Percentiles rank a stretch among this genome's conserved stretches.
Conservation (phyloP, 306 rosid genomes). For the Crataegus laevigata region DNA sequence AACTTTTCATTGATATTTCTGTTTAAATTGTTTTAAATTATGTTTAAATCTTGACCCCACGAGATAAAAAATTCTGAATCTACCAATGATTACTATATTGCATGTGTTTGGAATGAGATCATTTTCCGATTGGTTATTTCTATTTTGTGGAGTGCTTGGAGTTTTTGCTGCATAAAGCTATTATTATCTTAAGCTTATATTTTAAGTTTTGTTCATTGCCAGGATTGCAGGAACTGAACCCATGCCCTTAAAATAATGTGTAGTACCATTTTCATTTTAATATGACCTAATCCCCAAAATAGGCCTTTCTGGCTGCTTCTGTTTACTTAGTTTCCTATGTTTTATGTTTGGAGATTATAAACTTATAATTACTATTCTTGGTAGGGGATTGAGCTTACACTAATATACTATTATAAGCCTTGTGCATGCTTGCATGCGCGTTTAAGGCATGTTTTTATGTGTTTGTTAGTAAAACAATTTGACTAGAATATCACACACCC, state of each 20-base stretch:
- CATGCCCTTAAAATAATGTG: conserved; percentile 36
- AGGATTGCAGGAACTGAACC: conserved; percentile 64
- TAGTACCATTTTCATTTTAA: neutral
- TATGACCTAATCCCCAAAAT: conserved; percentile 62
- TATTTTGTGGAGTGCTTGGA: neutral
- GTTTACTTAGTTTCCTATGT: conserved; percentile 7
- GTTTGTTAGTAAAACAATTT: conserved; percentile 19
- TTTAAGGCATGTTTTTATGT: conserved; percentile 66
- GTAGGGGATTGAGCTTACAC: conserved; percentile 34
- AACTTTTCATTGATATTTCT: too few species aligned
- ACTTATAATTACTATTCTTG: conserved; percentile 47
- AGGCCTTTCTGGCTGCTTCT: conserved; percentile 49
- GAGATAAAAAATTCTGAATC: too few species aligned
- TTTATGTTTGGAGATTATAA: conserved; percentile 48
- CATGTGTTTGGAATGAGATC: neutral
- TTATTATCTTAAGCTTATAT: neutral
- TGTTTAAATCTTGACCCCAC: too few species aligned
- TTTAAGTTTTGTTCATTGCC: conserved; percentile 23
- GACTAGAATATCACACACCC: neutral
- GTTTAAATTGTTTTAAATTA: too few species aligned
- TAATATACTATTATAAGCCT: conserved; percentile 21
- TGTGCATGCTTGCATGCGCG: conserved; percentile 80
- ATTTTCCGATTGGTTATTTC: neutral
- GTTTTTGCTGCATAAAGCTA: neutral
- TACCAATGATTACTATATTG: too few species aligned